Evolutionary conservation across 371 early-diverging fungal genomes (phyloP).

Genomic region (Rhizopus arrhizus): DNA sequence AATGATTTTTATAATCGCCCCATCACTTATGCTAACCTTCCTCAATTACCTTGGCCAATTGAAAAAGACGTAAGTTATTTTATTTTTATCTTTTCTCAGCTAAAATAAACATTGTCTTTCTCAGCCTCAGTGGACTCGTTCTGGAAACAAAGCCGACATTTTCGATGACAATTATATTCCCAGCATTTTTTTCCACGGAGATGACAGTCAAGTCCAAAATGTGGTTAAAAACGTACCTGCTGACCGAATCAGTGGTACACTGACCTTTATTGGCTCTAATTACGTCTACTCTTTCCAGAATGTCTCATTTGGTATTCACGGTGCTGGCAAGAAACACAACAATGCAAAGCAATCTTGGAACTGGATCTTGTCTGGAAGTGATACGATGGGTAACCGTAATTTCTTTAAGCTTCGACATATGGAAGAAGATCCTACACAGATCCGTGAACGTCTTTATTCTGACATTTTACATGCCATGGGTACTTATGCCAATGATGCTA

Average conservation of each 20-base stretch:
- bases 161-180: constrained; percentile 60
- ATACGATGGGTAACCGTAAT: constrained; percentile 44
- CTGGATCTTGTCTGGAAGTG: constrained; percentile 37
- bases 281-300: constrained; percentile 43
- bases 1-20: constrained; percentile 56
- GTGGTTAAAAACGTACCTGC: constrained; percentile 36
- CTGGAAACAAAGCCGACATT: constrained; percentile 38
- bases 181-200: constrained; percentile 45
- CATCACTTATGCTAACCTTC: constrained; percentile 57
- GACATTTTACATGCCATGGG: constrained; percentile 56
- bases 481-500: constrained; percentile 53
- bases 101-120: constrained; percentile 1
- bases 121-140: constrained; percentile 58
- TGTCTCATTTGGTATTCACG: constrained; percentile 50
- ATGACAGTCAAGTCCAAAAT: constrained; percentile 27
- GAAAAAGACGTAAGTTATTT: constrained; percentile 24
- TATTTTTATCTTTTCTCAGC: not conserved
- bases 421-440: constrained; percentile 64
- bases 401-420: constrained; percentile 61
- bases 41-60: constrained; percentile 57
- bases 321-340: constrained; percentile 59
- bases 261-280: constrained; percentile 52
- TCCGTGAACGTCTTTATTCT: constrained; percentile 60
- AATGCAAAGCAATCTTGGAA: constrained; percentile 65
- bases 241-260: constrained; percentile 26